Evolutionary conservation across 108 stramenopile genomes (phyloP).

Genomic region (Cyclotella sp.): DNA sequence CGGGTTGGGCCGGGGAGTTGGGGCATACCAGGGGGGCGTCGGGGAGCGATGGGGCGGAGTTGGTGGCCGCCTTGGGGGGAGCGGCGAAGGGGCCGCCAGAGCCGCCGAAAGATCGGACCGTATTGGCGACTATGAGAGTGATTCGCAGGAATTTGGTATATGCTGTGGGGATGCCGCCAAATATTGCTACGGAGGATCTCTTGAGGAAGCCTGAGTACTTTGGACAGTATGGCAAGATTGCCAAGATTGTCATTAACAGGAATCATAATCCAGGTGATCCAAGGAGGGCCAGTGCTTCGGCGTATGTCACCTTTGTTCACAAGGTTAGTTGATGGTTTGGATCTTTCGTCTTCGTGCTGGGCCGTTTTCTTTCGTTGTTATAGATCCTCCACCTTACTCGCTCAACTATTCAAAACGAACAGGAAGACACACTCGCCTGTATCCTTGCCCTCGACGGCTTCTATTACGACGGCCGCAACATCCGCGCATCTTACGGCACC

Average conservation of each 20-base stretch:
- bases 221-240: constrained; percentile 97
- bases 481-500: constrained; percentile 97
- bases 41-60: constrained; percentile 28
- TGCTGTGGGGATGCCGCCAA: constrained; percentile 92
- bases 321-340: constrained; percentile 63
- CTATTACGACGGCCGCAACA: constrained; percentile 87
- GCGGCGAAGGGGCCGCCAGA: constrained; percentile 64
- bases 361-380: neutral
- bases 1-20: constrained; percentile 44
- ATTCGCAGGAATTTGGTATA: constrained; percentile 97
- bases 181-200: constrained; percentile 85
- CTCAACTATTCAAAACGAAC: constrained; percentile 16
- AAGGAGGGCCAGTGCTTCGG: constrained; percentile 80
- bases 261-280: constrained; percentile 75
- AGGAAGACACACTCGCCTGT: constrained; percentile 90
- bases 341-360: neutral
- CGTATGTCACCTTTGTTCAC: constrained; percentile 97
- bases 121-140: constrained; percentile 96
- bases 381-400: constrained; percentile 8
- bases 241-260: constrained; percentile 95
- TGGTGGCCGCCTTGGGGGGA: constrained; percentile 47
- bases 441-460: constrained; percentile 92
- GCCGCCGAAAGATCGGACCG: constrained; percentile 87
- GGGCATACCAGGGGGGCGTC: constrained; percentile 8
- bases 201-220: constrained; percentile 93